Base-by-base conservation (phyloP, 73 alveolate genomes). In the Uronychia binucleata region DNA sequence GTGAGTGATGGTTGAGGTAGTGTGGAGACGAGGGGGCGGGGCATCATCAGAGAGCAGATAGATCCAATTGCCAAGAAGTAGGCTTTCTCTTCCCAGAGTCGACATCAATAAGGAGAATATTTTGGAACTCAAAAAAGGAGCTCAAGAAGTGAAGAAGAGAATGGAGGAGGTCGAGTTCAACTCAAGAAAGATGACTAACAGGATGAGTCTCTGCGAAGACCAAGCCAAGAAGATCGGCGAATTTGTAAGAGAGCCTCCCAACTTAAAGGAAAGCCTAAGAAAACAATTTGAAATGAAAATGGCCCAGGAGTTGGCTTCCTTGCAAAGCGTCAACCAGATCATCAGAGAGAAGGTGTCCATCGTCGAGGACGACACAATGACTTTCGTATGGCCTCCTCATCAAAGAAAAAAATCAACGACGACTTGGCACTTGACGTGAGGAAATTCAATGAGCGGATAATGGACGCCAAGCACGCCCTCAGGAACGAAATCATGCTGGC, bases 1-100 rank as follows among this genome's bases (percentile, higher is more conserved):
- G 67, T 46, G 67, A 46, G 67, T 46, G 67, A 46, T 46, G 67
- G 67, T 46, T 46, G 67, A 46, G 67, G 67, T 46, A 46, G 67
- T 46, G 67, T 46, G 67, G 67, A 46, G 67, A 46, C 67, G 19
- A 11, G 67, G 19, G 67, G 5, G 67, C 5, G 67, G 19, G 67
- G 67, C 67, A 46, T 46, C 67, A 46, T 46, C 67, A 46, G 19
- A 46, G 67, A 46, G 19, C 67, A 46, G 19, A 19, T 46, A 46
- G 67, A 46, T 46, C 67, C 67, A 46, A 5, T 46, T 19, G 19
- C 67, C 67, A 46, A 46, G 19, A 46, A 46, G 67, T 46, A 46
- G 19, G 5, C 19, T 46, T 46, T 46, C 67, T 11, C 19, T 11
- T 46, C 19, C 19, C 5, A 46, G 67, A 46, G 67, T 46, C 19